Evolutionary conservation across 441 rosid genomes (phyloP), one percentile per base, ranked within the genome.

Genomic region (Daphne laureola): DNA sequence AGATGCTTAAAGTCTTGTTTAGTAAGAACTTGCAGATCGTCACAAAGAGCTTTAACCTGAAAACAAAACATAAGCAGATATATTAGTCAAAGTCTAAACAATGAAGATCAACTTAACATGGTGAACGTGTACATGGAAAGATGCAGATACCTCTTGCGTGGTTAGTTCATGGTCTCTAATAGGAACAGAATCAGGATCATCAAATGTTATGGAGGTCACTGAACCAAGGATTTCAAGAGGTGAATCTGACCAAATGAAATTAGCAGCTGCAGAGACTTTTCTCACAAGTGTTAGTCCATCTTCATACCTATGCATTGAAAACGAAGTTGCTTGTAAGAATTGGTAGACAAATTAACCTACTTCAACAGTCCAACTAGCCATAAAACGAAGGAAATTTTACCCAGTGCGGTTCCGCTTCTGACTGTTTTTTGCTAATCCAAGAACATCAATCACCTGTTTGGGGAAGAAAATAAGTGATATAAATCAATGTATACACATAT

Each of bases 171-270:
- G 82, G 57, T 81, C 82, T 64, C 66, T 81, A 38, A 92, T 64
- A 44, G 84, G 69, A 64, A 77, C 61, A 57, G 84, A 79, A 53
- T 74, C 63, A 36, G 79, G 61, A 69, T 80, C 91, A 36, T 77
- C 84, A 54, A 91, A 88, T 47, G 78, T 57, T 71, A 91, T 75
- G 43, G 84, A 70, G 57, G 95, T 84, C 67, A 81, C 86, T 0
- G 89, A 83, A 47, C 98, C 95, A 61, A 91, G 96, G 69, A 91
- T 42, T 74, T 91, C 98, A 57, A 91, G 93, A 68, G 96, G 95
- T 43, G 67, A 59, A 50, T 74, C 88, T 14, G 96, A 86, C 83
- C 81, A 77, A 61, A 88, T 75, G 62, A 91, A 91, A 61, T 91
- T 95, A 63, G 85, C 63, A 38, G 91, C 96, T 43, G 87, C 75